phyloP scores from a whole-genome alignment of 2,329 filamentous ascomycete genomes.

The Trichoderma semiorbis region DNA sequence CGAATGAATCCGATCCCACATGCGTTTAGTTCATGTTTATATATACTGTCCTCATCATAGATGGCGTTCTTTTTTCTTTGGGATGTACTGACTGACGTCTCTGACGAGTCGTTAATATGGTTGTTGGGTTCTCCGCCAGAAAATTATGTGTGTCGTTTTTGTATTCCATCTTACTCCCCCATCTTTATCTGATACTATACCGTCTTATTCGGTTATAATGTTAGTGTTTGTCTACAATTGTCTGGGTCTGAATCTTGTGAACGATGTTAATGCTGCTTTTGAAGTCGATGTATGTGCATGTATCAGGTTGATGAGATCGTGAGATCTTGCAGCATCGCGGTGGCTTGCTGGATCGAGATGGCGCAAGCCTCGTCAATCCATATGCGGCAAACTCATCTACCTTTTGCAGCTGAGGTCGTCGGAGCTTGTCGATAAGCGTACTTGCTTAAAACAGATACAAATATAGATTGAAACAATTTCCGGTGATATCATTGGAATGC shows the following conservation, averaged over 20 bases:
- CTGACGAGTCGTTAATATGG: background rate
- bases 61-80: constrained; percentile 10
- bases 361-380: background rate
- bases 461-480: background rate
- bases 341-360: background rate
- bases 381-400: background rate
- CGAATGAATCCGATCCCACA: constrained; percentile 13
- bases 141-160: background rate
- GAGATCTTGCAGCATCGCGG: background rate
- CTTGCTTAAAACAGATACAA: background rate
- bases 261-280: background rate
- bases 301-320: background rate
- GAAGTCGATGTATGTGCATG: background rate
- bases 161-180: background rate
- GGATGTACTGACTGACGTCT: background rate
- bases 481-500: background rate
- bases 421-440: background rate
- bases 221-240: background rate
- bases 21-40: constrained; percentile 15
- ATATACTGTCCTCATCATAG: constrained; percentile 14
- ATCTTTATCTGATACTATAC: background rate
- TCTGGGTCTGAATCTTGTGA: background rate
- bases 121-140: background rate
- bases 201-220: background rate
- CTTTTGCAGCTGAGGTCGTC: background rate